Conservation (phyloP, 139 green algal genomes). For the Coelastrella sp. region DNA sequence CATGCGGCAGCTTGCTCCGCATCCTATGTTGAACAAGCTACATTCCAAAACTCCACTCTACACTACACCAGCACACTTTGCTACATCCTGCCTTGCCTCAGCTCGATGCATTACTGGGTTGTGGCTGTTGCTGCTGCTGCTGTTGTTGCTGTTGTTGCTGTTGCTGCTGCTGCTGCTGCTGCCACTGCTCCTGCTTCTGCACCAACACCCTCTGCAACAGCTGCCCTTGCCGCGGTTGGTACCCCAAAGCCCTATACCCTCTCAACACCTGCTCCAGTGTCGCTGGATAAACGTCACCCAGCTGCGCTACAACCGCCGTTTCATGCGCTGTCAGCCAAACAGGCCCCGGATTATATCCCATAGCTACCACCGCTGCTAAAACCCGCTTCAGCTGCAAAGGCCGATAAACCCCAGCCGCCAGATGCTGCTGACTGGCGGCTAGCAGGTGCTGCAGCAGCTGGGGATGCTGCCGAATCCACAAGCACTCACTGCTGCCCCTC, state of each 20-base stretch:
- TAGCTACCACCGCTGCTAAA: constrained; percentile 5
- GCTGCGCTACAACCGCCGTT: constrained; percentile 7
- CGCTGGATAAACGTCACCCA: not conserved
- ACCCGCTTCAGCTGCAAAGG: constrained; percentile 32
- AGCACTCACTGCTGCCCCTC: constrained; percentile 26
- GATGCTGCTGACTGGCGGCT: not conserved
- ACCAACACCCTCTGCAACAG: constrained; percentile 3
- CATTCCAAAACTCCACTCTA: not conserved
- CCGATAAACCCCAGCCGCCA: not conserved
- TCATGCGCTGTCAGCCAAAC: constrained; percentile 37
- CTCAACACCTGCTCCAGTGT: constrained; percentile 24
- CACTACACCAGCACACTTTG: not conserved
- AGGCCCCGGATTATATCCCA: constrained; percentile 1
- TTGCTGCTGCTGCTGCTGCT: constrained; percentile 10
- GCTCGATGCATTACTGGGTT: too few relatives aligned
- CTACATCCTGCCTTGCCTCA: not conserved
- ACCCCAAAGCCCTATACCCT: constrained; percentile 22
- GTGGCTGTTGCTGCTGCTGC: too few relatives aligned
- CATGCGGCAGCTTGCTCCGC: too few relatives aligned
- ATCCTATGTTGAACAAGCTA: too few relatives aligned
- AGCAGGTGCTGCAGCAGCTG: constrained; percentile 22
- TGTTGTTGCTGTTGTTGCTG: too few relatives aligned
- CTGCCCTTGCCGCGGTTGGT: not conserved
- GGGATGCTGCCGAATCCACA: constrained; percentile 38
- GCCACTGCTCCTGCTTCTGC: not conserved